These are phyloP conservation scores for Sphaerobolus stellatus DNA, from an alignment of 1,284 basidiomycete genomes.

Conservation along the genomic window DNA sequence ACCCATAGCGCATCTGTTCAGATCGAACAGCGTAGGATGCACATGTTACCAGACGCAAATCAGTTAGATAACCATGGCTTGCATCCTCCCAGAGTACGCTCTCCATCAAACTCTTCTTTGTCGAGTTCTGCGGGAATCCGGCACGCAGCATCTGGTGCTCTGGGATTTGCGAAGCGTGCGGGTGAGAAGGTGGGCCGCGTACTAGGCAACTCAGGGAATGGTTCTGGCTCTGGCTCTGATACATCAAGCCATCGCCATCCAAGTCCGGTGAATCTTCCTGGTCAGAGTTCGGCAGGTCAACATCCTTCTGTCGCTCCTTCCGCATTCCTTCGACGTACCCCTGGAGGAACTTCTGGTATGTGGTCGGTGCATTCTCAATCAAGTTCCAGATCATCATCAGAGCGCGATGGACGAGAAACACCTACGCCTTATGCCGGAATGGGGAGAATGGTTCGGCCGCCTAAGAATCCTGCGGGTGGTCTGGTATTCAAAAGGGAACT, in stretches of 20 bases:
- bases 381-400: constrained; percentile 9
- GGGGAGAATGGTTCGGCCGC: constrained; percentile 12
- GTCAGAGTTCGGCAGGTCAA: neutral
- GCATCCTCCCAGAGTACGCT: constrained; percentile 6
- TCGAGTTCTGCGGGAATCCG: constrained; percentile 33
- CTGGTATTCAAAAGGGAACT: constrained; percentile 67
- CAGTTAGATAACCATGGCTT: constrained; percentile 7
- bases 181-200: constrained; percentile 72
- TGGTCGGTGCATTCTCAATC: constrained; percentile 50
- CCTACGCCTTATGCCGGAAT: too few relatives aligned
- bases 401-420: constrained; percentile 5
- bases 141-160: constrained; percentile 67
- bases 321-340: constrained; percentile 43
- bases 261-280: constrained; percentile 5
- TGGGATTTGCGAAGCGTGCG: constrained; percentile 55
- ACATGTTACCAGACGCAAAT: constrained; percentile 5
- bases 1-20: constrained; percentile 16
- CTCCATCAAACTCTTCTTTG: constrained; percentile 6
- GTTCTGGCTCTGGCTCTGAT: constrained; percentile 13
- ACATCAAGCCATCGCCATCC: constrained; percentile 9
- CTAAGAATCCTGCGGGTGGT: constrained; percentile 37
- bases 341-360: constrained; percentile 56
- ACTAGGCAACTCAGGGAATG: constrained; percentile 49
- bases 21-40: constrained; percentile 26
- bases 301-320: constrained; percentile 14